Evolutionary conservation across 768 basidiomycete species (phyloP).

Genomic region (Mycena belliarum): DNA sequence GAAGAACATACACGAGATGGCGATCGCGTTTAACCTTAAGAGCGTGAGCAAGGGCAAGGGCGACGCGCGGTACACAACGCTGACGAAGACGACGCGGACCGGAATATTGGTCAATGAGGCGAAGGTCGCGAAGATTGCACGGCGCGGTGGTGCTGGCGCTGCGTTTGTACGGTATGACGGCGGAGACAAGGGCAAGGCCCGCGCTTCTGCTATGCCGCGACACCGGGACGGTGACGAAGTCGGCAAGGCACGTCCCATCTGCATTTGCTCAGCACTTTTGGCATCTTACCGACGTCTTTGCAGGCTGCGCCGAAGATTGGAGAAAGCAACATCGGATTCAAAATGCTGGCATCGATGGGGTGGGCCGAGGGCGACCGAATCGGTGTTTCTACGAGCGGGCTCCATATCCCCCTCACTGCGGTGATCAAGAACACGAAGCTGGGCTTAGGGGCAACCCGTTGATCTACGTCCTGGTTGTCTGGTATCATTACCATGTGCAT

Average conservation of each 20-base stretch:
- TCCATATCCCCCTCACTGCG: conserved; percentile 78
- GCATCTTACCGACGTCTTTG: not conserved
- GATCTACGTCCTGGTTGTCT: not conserved
- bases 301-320: conserved; percentile 83
- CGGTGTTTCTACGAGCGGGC: conserved; percentile 57
- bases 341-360: conserved; percentile 86
- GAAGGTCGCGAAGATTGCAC: conserved; percentile 51
- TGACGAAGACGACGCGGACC: conserved; percentile 67
- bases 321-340: conserved; percentile 81
- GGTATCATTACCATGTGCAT: too few species aligned
- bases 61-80: conserved; percentile 69
- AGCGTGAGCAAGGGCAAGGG: conserved; percentile 77
- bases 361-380: conserved; percentile 85
- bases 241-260: conserved; percentile 58
- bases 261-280: not conserved
- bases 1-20: conserved; percentile 77
- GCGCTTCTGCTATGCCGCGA: conserved; percentile 35
- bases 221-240: conserved; percentile 87
- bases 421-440: conserved; percentile 86
- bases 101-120: conserved; percentile 57
- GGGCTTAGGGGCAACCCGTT: conserved; percentile 69
- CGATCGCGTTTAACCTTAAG: conserved; percentile 74
- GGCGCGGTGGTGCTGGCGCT: conserved; percentile 39
- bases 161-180: conserved; percentile 33
- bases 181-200: conserved; percentile 28